phyloP scores from a whole-genome alignment of 805 yeast species.

The Kuraishia ogatae region DNA sequence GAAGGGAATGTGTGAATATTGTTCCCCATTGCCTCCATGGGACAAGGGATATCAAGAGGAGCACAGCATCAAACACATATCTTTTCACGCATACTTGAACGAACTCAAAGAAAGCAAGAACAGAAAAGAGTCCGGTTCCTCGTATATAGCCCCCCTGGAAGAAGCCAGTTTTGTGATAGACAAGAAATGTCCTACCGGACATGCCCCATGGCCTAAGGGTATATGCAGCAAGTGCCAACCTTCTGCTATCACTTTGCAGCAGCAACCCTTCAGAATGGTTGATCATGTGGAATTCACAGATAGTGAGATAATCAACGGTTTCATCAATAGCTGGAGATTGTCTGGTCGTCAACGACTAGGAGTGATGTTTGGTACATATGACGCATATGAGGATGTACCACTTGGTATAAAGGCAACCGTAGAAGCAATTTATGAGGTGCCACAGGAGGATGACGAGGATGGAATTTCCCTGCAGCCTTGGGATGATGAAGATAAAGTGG shows the following conservation, averaged over 20 bases:
- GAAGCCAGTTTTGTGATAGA: constrained; percentile 63
- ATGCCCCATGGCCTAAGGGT: constrained; percentile 89
- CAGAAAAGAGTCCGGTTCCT: constrained; percentile 47
- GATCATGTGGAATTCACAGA: constrained; percentile 92
- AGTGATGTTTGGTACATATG: constrained; percentile 74
- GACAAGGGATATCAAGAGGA: constrained; percentile 69
- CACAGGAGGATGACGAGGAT: constrained; percentile 80
- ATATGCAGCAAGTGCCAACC: constrained; percentile 97
- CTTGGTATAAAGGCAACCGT: constrained; percentile 91
- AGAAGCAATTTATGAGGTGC: constrained; percentile 89
- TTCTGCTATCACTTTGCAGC: constrained; percentile 85
- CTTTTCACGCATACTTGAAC: constrained; percentile 77
- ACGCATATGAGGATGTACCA: constrained; percentile 73
- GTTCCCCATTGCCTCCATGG: constrained; percentile 95
- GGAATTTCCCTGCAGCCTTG: constrained; percentile 59
- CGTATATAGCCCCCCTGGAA: constrained; percentile 74
- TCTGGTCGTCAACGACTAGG: constrained; percentile 87
- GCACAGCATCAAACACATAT: constrained; percentile 75
- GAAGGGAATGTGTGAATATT: constrained; percentile 96
- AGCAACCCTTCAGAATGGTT: constrained; percentile 88
- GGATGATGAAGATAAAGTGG: constrained; percentile 45
- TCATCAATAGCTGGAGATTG: constrained; percentile 87
- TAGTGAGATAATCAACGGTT: constrained; percentile 64
- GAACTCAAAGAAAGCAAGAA: constrained; percentile 61
- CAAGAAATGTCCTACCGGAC: constrained; percentile 66